Evolutionary conservation across 345 rosid species (phyloP).

Genomic region (Eucalyptus urophylla): DNA sequence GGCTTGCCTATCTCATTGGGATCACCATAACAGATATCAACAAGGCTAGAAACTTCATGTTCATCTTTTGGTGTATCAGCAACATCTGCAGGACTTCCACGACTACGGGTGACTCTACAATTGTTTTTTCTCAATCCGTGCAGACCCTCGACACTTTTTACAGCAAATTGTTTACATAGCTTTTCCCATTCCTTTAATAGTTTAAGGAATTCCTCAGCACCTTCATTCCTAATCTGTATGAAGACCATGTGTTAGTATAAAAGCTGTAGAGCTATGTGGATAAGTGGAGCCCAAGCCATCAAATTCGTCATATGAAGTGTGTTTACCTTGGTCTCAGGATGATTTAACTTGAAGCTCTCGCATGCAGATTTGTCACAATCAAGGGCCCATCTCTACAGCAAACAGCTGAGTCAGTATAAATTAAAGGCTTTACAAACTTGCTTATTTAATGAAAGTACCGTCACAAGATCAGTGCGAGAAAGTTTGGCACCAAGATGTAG

Average conservation of each 20-base stretch:
- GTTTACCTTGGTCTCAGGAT: slow-evolving; percentile 67
- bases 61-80: slow-evolving; percentile 34
- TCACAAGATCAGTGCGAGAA: slow-evolving; percentile 51
- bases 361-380: slow-evolving; percentile 65
- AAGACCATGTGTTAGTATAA: not conserved
- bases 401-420: not conserved
- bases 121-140: slow-evolving; percentile 3
- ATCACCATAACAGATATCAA: slow-evolving; percentile 84
- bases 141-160: not conserved
- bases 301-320: not conserved
- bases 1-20: slow-evolving; percentile 46
- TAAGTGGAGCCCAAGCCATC: not conserved
- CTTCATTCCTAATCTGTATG: slow-evolving; percentile 74
- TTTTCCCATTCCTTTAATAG: slow-evolving; percentile 83
- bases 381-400: slow-evolving; percentile 78
- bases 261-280: not conserved
- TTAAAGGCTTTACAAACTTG: not conserved
- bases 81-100: slow-evolving; percentile 13
- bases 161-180: slow-evolving; percentile 51
- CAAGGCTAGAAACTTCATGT: slow-evolving; percentile 56
- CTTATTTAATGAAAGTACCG: slow-evolving; percentile 34
- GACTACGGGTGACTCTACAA: not conserved
- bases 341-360: slow-evolving; percentile 77
- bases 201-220: slow-evolving; percentile 73
- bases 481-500: slow-evolving; percentile 80